Base-by-base conservation (phyloP, 495 filamentous ascomycete genomes). In the Daldinia vernicosa region DNA sequence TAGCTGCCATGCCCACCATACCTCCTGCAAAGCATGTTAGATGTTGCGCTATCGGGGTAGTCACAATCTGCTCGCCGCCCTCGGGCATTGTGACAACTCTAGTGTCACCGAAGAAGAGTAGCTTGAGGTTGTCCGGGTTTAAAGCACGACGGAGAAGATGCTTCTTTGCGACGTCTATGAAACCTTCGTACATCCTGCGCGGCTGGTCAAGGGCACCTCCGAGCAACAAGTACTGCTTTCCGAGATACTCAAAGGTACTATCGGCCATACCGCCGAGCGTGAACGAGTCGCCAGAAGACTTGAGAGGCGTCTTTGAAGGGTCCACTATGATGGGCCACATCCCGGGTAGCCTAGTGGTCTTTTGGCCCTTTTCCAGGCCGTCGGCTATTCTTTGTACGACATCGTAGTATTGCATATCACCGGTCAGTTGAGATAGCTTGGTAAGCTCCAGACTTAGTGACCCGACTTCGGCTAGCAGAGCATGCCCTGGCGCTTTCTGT, bases 381-480 rank as follows among this genome's bases (percentile, higher is more conserved):
- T 95, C 86, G 6, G 90, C 91, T 64, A 97, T 92, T 24, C 93
- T 88, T 58, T 93, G 90, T 65, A 94, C 84, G 4, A 93, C 93
- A 82, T 97, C 93, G 67, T 94, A 96, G 77, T 95, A 97, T 68
- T 90, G 93, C 66, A 87, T 81, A 45, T 95, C 85, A 52, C 88
- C 89, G 4, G 93, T 96, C 56, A 97, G 78, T 71, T 97, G 93
- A 6, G 93, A 89, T 43, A 97, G 80, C 24, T 92, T 87, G 24
- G 93, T 97, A 72, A 96, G 93, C 75, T 97, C 93, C 17, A 97
- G 77, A 11, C 89, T 89, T 14, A 97, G 81, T 22, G 92, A 93
- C 15, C 93, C 93, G 30, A 96, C 75, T 78, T 97, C 93, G 19
- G 75, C 75, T 32, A 84, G 66, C 5, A 85, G 66, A 54, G 76